A percentile compares a stretch with the other conserved stretches of the same genome.
These are phyloP conservation scores for Begonia loranthoides DNA, from an alignment of 306 rosid species.

Conservation along the genomic window DNA sequence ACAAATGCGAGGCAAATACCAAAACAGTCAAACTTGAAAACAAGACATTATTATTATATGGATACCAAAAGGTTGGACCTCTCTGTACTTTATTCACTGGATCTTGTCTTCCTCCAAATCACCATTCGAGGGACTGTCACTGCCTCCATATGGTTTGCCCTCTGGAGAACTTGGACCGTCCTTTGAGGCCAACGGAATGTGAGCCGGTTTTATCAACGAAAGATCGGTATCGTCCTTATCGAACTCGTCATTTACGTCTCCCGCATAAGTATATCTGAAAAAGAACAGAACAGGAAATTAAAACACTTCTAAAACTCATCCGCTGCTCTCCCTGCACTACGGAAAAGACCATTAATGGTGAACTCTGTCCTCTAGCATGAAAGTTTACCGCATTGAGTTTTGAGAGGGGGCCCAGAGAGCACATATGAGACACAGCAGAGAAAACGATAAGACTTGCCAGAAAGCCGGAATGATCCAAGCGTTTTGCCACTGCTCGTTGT, in stretches of 20 bases:
- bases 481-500: slow-evolving; percentile 83
- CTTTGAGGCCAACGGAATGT: slow-evolving; percentile 37
- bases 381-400: slow-evolving; percentile 71
- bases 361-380: no score
- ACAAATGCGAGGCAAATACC: neutral
- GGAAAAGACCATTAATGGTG: neutral
- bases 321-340: no score
- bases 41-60: slow-evolving; percentile 8
- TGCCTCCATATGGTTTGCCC: slow-evolving; percentile 26
- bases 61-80: slow-evolving; percentile 13
- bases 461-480: slow-evolving; percentile 96
- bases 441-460: slow-evolving; percentile 84
- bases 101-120: slow-evolving; percentile 85
- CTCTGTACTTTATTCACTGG: slow-evolving; percentile 26
- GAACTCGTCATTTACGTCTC: slow-evolving; percentile 61
- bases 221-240: slow-evolving; percentile 67
- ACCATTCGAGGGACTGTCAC: slow-evolving; percentile 34
- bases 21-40: neutral
- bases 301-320: no score
- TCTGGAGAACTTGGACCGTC: slow-evolving; percentile 41
- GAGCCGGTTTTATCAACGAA: slow-evolving; percentile 78
- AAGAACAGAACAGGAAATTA: slow-evolving; percentile 1
- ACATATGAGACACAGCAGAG: slow-evolving; percentile 68
- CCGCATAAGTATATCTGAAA: slow-evolving; percentile 63
- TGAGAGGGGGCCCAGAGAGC: slow-evolving; percentile 95